These are phyloP conservation scores for Diversispora eburnea DNA, from an alignment of 192 early-diverging fungal genomes.

Conservation along the genomic window DNA sequence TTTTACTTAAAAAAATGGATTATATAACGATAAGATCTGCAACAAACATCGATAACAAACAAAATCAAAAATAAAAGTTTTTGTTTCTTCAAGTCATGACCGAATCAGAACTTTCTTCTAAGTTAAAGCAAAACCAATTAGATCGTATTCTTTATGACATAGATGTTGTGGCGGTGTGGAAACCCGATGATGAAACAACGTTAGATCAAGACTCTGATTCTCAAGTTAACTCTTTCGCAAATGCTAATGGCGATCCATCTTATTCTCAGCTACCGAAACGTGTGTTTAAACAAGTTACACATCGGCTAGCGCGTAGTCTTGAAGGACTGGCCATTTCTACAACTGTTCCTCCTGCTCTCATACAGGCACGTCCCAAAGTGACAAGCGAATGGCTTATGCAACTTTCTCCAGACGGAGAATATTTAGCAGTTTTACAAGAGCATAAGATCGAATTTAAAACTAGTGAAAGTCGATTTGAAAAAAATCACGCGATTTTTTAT, in stretches of 20 bases:
- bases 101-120: too few species aligned
- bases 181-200: conserved; percentile 36
- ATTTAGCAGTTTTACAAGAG: conserved; percentile 41
- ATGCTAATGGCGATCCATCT: conserved; percentile 20
- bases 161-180: conserved; percentile 40
- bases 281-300: conserved; percentile 27
- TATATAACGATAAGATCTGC: too few species aligned
- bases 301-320: conserved; percentile 22
- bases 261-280: conserved; percentile 27
- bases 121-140: neutral
- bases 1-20: too few species aligned
- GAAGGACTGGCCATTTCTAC: conserved; percentile 34
- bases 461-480: conserved; percentile 37
- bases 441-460: conserved; percentile 44
- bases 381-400: conserved; percentile 37
- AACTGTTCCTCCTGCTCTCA: conserved; percentile 40
- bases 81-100: too few species aligned
- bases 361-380: conserved; percentile 35
- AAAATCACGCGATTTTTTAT: conserved; percentile 37
- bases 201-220: conserved; percentile 17
- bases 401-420: conserved; percentile 37
- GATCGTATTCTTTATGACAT: conserved; percentile 37
- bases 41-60: too few species aligned
- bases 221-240: neutral
- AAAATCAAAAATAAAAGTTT: too few species aligned